A percentile compares a stretch with the other conserved stretches of the same genome.
Evolutionary conservation across 1,139 yeast genomes (phyloP).

Genomic region (Taphrina confusa): DNA sequence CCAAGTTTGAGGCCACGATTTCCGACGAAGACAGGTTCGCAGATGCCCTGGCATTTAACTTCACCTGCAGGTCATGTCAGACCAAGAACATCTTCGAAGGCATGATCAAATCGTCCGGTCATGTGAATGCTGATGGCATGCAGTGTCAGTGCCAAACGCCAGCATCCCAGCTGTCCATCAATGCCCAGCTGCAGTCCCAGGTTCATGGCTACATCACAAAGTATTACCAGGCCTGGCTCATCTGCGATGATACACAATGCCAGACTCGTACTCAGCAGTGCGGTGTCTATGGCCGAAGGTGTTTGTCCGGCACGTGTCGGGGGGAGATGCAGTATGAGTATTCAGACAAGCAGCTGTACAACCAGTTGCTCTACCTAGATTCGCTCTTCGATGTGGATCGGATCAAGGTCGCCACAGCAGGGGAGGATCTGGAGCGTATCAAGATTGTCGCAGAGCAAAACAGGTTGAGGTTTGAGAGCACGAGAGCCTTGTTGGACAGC

Average conservation of each 20-base stretch:
- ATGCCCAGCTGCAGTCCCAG: slow-evolving; percentile 70
- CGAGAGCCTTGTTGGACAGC: slow-evolving; percentile 66
- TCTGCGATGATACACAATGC: slow-evolving; percentile 84
- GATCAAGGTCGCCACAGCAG: slow-evolving; percentile 52
- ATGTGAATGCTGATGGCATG: slow-evolving; percentile 67
- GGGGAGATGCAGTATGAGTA: slow-evolving; percentile 76
- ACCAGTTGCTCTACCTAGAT: slow-evolving; percentile 69
- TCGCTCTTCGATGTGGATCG: slow-evolving; percentile 81
- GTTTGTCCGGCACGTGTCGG: slow-evolving; percentile 50
- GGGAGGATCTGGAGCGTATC: slow-evolving; percentile 9
- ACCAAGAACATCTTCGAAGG: slow-evolving; percentile 67
- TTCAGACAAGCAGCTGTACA: slow-evolving; percentile 77
- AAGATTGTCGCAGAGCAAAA: slow-evolving; percentile 69
- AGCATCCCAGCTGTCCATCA: slow-evolving; percentile 58
- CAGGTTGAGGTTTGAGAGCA: slow-evolving; percentile 59
- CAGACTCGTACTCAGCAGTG: slow-evolving; percentile 79
- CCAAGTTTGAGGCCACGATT: slow-evolving; percentile 79
- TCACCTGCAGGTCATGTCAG: slow-evolving; percentile 67
- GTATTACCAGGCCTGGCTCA: slow-evolving; percentile 83
- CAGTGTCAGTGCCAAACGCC: slow-evolving; percentile 63
- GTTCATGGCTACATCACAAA: slow-evolving; percentile 69
- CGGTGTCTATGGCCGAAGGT: slow-evolving; percentile 84
- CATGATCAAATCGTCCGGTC: slow-evolving; percentile 55
- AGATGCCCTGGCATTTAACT: slow-evolving; percentile 57
- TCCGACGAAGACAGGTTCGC: slow-evolving; percentile 81